Percentiles rank a stretch among this genome's conserved stretches.
phyloP scores from a whole-genome alignment of 2,329 filamentous ascomycete species.

The Fusarium graminum region DNA sequence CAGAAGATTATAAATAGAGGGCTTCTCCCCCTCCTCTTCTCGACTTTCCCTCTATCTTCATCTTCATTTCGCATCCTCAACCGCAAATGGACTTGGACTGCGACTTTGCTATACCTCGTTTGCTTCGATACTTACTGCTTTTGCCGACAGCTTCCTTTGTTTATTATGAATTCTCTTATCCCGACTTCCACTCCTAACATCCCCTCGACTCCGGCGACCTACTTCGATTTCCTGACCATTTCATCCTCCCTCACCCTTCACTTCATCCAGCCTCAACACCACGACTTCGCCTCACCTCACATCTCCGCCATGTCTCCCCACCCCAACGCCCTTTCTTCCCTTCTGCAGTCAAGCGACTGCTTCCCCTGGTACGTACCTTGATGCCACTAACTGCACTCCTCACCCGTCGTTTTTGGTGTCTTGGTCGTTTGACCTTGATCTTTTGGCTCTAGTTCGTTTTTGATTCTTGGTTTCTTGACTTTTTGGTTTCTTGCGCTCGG shows the following conservation, averaged over 20 bases:
- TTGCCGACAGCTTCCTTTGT: constrained; percentile 4
- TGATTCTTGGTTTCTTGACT: constrained; percentile 4
- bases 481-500: background rate
- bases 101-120: constrained; percentile 19
- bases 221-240: background rate
- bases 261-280: constrained; percentile 3
- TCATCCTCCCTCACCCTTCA: background rate
- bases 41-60: constrained; percentile 2
- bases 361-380: background rate
- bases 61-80: constrained; percentile 18
- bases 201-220: background rate
- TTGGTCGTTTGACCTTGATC: background rate
- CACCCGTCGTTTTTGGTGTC: background rate
- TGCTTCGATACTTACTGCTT: constrained; percentile 23
- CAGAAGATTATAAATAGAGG: constrained; percentile 13
- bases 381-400: background rate
- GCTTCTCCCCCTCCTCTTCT: constrained; percentile 7
- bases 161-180: background rate
- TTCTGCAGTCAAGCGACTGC: constrained; percentile 13
- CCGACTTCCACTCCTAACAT: background rate
- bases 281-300: constrained; percentile 1
- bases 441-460: background rate
- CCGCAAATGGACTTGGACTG: constrained; percentile 6
- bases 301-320: background rate
- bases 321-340: background rate